A percentile compares a stretch with the other conserved stretches of the same genome.
Evolutionary conservation across 352 stramenopile genomes (phyloP).

Genomic region (Halophytophthora batemanensis): DNA sequence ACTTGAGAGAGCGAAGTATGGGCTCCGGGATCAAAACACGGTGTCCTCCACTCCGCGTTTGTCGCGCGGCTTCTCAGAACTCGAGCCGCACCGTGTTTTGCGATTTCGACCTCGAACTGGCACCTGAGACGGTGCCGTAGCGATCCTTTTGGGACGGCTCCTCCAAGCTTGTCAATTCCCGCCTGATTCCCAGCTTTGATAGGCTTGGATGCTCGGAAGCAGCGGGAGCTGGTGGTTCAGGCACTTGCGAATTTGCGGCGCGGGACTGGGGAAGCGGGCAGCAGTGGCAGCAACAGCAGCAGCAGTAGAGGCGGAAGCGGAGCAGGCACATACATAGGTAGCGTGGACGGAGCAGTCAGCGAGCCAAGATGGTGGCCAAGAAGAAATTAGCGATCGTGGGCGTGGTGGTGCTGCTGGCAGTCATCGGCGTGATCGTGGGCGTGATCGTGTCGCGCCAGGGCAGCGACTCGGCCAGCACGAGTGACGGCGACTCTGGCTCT

Average conservation of each 20-base stretch:
- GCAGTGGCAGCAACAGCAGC: neutral
- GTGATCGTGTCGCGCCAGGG: conserved; percentile 30
- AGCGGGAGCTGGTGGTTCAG: conserved; percentile 12
- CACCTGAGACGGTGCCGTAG: conserved; percentile 3
- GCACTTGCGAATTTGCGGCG: conserved; percentile 19
- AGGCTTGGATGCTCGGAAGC: too few relatives aligned
- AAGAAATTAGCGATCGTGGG: conserved; percentile 32
- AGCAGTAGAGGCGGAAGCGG: neutral
- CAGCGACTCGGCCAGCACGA: conserved; percentile 23
- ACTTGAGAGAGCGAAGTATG: too few relatives aligned
- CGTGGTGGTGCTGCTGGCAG: conserved; percentile 41
- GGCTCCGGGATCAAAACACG: too few relatives aligned
- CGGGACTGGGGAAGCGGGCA: neutral
- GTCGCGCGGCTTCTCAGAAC: too few relatives aligned
- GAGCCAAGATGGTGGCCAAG: conserved; percentile 15
- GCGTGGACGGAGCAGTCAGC: neutral
- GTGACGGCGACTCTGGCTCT: conserved; percentile 15
- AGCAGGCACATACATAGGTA: too few relatives aligned
- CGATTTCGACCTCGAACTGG: neutral
- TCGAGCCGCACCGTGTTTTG: neutral
- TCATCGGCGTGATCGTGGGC: conserved; percentile 47
- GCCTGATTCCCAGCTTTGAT: neutral
- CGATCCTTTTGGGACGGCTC: neutral
- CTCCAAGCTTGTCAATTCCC: neutral
- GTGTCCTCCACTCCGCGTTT: too few relatives aligned